Conservation (phyloP, 1,284 basidiomycete species). For the Ceratobasidium sp. region DNA sequence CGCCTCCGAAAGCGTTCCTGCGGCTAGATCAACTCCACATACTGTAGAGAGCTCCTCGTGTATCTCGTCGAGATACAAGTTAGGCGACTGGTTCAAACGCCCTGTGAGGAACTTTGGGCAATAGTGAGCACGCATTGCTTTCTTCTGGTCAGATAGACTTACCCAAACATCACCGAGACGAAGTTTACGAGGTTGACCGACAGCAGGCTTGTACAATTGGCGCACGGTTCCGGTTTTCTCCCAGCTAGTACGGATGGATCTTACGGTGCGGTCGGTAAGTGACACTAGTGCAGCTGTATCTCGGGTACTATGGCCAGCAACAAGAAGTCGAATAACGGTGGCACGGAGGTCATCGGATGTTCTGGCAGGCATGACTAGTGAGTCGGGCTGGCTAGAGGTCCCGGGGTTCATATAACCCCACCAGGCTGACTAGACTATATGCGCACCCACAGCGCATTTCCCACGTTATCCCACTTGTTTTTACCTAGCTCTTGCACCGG, state of each 20-base stretch:
- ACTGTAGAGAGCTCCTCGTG: conserved; percentile 21
- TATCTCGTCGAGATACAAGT: conserved; percentile 47
- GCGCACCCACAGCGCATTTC: not conserved
- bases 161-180: conserved; percentile 6
- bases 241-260: not conserved
- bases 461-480: not conserved
- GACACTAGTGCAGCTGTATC: not conserved
- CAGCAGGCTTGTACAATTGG: not conserved
- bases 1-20: conserved; percentile 29
- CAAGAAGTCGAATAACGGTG: not conserved
- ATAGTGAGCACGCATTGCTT: not conserved
- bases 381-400: not conserved
- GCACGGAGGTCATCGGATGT: conserved; percentile 6
- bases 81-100: conserved; percentile 19
- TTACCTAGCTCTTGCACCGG: not conserved
- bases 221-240: not conserved
- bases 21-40: conserved; percentile 15
- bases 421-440: not conserved
- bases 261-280: not conserved
- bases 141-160: no score
- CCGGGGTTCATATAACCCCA: not conserved
- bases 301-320: not conserved
- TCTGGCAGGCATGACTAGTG: conserved; percentile 1
- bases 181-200: conserved; percentile 4
- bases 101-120: conserved; percentile 36